A percentile compares a stretch with the other conserved stretches of the same genome.
These are phyloP conservation scores for Cyclostephanos invisitatus DNA, from an alignment of 108 stramenopile genomes.

Conservation along the genomic window DNA sequence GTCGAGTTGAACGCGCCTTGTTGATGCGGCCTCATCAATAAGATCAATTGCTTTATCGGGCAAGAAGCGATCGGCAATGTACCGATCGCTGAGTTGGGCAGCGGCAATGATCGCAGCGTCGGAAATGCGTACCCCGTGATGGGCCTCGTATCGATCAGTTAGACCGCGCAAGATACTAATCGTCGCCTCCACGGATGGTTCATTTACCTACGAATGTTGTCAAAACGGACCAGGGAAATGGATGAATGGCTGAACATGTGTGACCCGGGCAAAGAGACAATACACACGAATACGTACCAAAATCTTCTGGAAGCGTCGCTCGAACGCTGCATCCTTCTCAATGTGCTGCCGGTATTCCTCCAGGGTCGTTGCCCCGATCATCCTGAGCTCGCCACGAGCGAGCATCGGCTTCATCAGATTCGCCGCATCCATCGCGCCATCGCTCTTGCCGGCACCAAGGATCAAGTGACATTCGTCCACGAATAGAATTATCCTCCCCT, in stretches of 20 bases:
- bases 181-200: conserved; percentile 94
- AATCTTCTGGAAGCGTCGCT: conserved; percentile 96
- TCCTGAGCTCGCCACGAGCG: conserved; percentile 94
- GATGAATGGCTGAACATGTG: not conserved
- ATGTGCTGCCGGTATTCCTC: conserved; percentile 95
- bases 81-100: conserved; percentile 91
- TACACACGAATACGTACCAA: conserved; percentile 10
- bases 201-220: conserved; percentile 44
- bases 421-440: conserved; percentile 97
- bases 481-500: conserved; percentile 92
- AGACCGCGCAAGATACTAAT: conserved; percentile 95
- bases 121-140: conserved; percentile 92
- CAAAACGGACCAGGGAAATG: not conserved
- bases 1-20: conserved; percentile 90
- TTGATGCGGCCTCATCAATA: conserved; percentile 94
- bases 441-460: conserved; percentile 92
- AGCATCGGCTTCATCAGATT: conserved; percentile 98
- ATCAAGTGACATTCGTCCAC: conserved; percentile 98
- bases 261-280: not conserved
- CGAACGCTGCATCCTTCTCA: conserved; percentile 96
- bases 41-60: conserved; percentile 97
- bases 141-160: conserved; percentile 91
- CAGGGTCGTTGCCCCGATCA: conserved; percentile 97
- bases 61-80: conserved; percentile 92
- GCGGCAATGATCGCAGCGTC: conserved; percentile 94